Evolutionary conservation across 73 alveolate genomes (phyloP).

Genomic region (Paramecium caudatum): DNA sequence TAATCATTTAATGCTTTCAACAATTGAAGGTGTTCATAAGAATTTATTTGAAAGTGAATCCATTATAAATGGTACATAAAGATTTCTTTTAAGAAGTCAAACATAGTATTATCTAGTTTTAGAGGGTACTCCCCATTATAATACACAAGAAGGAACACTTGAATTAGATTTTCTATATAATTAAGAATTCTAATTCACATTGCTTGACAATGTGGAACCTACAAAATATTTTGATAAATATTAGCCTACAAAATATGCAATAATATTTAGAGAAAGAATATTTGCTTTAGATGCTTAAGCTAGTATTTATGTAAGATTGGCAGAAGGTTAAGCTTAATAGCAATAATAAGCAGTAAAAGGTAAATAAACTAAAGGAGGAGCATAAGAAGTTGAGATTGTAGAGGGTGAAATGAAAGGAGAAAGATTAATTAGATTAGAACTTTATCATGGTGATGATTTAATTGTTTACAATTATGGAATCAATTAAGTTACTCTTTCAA

Average conservation of each 20-base stretch:
- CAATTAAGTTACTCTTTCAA: slow-evolving; percentile 83
- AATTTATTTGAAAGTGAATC: slow-evolving; percentile 70
- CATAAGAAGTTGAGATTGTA: slow-evolving; percentile 76
- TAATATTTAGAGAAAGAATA: slow-evolving; percentile 91
- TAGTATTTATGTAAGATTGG: slow-evolving; percentile 75
- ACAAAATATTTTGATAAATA: slow-evolving; percentile 83
- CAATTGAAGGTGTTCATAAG: slow-evolving; percentile 74
- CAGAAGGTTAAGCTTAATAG: slow-evolving; percentile 48
- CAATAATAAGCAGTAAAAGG: slow-evolving; percentile 64
- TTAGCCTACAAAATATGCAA: slow-evolving; percentile 90
- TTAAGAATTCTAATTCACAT: slow-evolving; percentile 77
- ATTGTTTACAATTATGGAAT: slow-evolving; percentile 80
- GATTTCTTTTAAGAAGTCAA: slow-evolving; percentile 57
- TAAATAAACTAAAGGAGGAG: slow-evolving; percentile 72
- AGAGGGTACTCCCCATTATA: slow-evolving; percentile 83
- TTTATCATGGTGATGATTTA: slow-evolving; percentile 82
- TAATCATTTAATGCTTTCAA: slow-evolving; percentile 59
- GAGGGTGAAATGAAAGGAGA: slow-evolving; percentile 75
- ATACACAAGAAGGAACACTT: slow-evolving; percentile 82
- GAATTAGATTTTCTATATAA: slow-evolving; percentile 80
- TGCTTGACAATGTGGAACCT: slow-evolving; percentile 88
- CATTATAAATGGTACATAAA: slow-evolving; percentile 47
- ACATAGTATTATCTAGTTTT: slow-evolving; percentile 81
- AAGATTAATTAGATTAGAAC: slow-evolving; percentile 79
- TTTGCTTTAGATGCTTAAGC: slow-evolving; percentile 84